Evolutionary conservation across 78 protist species (phyloP), one percentile per base, ranked within the genome.

Genomic region (Guillardia theta): DNA sequence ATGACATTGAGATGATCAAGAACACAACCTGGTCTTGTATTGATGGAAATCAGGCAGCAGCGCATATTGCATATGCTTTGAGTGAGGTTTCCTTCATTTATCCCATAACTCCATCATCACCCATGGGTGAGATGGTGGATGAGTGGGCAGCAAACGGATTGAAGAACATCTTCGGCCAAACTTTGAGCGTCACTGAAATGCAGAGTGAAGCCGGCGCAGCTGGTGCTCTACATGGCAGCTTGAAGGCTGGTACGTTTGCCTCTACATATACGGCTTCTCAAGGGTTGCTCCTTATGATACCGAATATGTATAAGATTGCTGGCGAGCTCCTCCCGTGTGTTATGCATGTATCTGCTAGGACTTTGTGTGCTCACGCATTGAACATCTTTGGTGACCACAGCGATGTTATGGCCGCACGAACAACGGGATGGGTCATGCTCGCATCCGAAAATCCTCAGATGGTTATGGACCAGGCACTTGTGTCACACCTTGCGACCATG

Each of bases 221-320:
- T 12, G 97, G 97, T 37, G 97, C 98, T 0, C 37, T 97, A 24
- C 98, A 96, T 88, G 98, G 98, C 5, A 39, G 94, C 10, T 43
- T 88, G 70, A 2, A 78, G 9, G 92, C 95, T 15, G 98, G 98
- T 3, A 22, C 95, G 0, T 94, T 97, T n/a, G 93, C 95, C 24
- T 53, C 95, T 21, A 95, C 97, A 19, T 96, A 54, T 93, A 97
- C 98, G n/a, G 92, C 95, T 18, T 96, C 97, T 30, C 98, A 97
- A 76, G 98, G 98, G 8, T 88, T 97, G n/a, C 70, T 97, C 48
- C 93, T 97, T 43, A 97, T 97, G 98, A 88, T 97, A 41, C 98
- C 98, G 54, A 96, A 96, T 94, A 94, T 97, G 95, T 97, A 95
- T 93, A 78, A 93, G 88, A 96, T 97, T 30, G 98, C 97, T 19